Conservation (phyloP, 2,329 filamentous ascomycete species). For the Exophiala lecanii-corni region DNA sequence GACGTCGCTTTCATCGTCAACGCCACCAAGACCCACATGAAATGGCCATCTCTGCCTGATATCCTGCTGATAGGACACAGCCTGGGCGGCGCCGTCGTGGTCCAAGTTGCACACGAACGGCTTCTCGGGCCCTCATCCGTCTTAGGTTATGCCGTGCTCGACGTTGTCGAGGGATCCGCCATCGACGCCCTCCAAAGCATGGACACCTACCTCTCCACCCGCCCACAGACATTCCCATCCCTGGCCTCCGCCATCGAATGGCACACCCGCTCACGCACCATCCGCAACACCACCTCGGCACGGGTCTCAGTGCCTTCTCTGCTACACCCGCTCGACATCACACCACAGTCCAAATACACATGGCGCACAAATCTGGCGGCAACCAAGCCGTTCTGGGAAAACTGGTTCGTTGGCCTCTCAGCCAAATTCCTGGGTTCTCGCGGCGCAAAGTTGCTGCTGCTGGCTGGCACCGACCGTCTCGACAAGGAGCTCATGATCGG, state of each 20-base stretch:
- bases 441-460: conserved; percentile 70
- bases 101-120: conserved; percentile 68
- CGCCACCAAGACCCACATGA: conserved; percentile 62
- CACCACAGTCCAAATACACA: conserved; percentile 54
- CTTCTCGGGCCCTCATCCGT: conserved; percentile 63
- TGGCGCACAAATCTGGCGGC: conserved; percentile 82
- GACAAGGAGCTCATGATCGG: conserved; percentile 93
- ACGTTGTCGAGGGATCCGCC: conserved; percentile 93
- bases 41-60: conserved; percentile 68
- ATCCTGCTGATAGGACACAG: conserved; percentile 86
- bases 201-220: conserved; percentile 81
- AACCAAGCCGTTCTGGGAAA: conserved; percentile 89
- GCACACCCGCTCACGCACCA: conserved; percentile 84
- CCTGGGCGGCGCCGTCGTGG: conserved; percentile 85
- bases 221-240: conserved; percentile 73
- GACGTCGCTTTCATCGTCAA: conserved; percentile 69
- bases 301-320: conserved; percentile 81
- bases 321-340: conserved; percentile 41
- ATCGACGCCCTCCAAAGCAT: conserved; percentile 93
- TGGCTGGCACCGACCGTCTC: conserved; percentile 83
- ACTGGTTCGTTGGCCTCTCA: conserved; percentile 86
- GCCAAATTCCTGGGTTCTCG: conserved; percentile 74
- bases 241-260: conserved; percentile 81
- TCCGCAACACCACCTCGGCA: conserved; percentile 79
- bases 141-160: conserved; percentile 82